A percentile compares a stretch with the other conserved stretches of the same genome.
Evolutionary conservation across 352 stramenopile genomes (phyloP).

Genomic region (Nothophytophthora sp.): DNA sequence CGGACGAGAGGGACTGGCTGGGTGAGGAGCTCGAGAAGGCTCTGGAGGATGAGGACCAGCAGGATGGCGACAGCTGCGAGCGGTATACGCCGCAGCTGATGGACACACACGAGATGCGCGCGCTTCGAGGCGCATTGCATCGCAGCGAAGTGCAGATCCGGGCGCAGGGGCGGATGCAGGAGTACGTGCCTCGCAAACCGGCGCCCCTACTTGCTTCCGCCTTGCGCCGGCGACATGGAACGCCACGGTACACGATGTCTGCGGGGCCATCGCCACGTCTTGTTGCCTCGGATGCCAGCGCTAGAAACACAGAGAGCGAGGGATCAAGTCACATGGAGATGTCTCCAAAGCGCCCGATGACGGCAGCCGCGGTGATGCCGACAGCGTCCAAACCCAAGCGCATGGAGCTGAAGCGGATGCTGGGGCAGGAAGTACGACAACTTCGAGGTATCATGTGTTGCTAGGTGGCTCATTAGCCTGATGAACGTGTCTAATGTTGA

Average conservation of each 20-base stretch:
- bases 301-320: background rate
- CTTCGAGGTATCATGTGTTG: constrained; percentile 23
- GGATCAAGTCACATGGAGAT: background rate
- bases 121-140: constrained; percentile 35
- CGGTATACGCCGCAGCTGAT: constrained; percentile 55
- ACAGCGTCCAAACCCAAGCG: constrained; percentile 8
- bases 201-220: background rate
- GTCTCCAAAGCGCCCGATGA: background rate
- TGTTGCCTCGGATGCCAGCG: background rate
- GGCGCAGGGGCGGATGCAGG: constrained; percentile 45
- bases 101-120: constrained; percentile 49
- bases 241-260: constrained; percentile 15
- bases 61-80: constrained; percentile 5
- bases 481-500: background rate
- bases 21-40: too few species aligned
- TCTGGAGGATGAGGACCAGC: too few species aligned
- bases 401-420: constrained; percentile 32
- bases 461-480: background rate
- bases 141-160: constrained; percentile 42
- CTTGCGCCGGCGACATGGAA: constrained; percentile 13
- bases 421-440: constrained; percentile 44
- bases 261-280: constrained; percentile 9
- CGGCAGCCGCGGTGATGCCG: background rate
- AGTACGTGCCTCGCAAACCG: constrained; percentile 45
- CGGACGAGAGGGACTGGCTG: too few species aligned